phyloP scores from a whole-genome alignment of 345 rosid species.

The Nasturtium officinale region DNA sequence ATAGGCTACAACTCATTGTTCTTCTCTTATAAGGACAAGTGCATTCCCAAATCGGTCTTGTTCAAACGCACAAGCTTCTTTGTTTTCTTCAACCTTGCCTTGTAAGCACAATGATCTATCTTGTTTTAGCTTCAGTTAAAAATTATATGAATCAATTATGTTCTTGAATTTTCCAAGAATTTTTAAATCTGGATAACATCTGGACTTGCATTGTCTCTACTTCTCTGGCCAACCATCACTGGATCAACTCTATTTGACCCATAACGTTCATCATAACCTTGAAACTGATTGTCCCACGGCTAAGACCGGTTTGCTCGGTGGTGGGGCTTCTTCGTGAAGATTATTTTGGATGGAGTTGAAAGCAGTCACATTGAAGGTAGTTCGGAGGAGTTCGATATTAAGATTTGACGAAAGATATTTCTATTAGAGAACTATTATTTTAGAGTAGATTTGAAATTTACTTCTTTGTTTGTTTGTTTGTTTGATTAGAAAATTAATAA shows the following conservation, averaged over 20 bases:
- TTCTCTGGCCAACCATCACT: constrained; percentile 65
- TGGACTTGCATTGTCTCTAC: constrained; percentile 53
- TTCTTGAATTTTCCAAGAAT: neutral
- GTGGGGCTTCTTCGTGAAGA: constrained; percentile 74
- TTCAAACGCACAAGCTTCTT: constrained; percentile 52
- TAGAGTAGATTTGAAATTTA: too few species aligned
- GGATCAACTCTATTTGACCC: constrained; percentile 61
- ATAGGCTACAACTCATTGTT: constrained; percentile 60
- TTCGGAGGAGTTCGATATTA: neutral
- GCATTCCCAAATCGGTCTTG: constrained; percentile 57
- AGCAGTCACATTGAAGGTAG: neutral
- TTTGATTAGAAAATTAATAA: too few species aligned
- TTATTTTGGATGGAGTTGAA: constrained; percentile 53
- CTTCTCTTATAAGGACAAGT: constrained; percentile 59
- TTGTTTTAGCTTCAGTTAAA: neutral
- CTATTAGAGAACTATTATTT: too few species aligned
- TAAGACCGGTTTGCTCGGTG: constrained; percentile 76
- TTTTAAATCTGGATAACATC: constrained; percentile 43
- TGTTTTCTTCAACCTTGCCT: constrained; percentile 67
- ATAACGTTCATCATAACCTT: constrained; percentile 50
- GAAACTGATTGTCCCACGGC: constrained; percentile 63
- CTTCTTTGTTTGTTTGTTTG: too few species aligned
- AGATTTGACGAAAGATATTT: neutral
- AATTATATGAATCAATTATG: neutral
- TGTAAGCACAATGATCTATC: constrained; percentile 45